Evolutionary conservation across 2,329 filamentous ascomycete species (phyloP).

Genomic region (Trichoderma arundinaceum): DNA sequence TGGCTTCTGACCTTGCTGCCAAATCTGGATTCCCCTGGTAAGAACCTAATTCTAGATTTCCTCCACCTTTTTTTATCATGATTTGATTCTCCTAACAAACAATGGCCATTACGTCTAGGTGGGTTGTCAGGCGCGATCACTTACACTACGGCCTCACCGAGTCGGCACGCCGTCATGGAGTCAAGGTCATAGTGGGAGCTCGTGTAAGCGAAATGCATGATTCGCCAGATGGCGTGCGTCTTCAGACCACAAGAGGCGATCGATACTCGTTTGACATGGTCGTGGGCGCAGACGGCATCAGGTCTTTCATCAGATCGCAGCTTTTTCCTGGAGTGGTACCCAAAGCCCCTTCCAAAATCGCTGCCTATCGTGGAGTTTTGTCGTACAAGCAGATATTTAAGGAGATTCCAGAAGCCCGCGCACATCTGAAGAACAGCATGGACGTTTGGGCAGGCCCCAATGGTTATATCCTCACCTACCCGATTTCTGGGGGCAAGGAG

Average conservation of each 20-base stretch:
- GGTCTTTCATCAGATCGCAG: not conserved
- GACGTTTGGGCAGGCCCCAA: slow-evolving; percentile 5
- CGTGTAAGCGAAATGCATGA: no score
- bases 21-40: no score
- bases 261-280: not conserved
- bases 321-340: not conserved
- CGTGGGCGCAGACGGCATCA: not conserved
- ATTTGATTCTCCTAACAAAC: no score
- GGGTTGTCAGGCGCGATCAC: no score
- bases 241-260: not conserved
- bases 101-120: no score
- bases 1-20: no score
- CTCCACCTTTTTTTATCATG: no score
- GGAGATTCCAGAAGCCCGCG: not conserved
- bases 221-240: no score
- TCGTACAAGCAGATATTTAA: not conserved
- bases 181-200: no score
- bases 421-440: not conserved
- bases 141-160: no score
- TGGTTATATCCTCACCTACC: slow-evolving; percentile 2
- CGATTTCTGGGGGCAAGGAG: slow-evolving; percentile 2
- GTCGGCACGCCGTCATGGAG: no score
- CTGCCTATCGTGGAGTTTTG: slow-evolving; percentile 4
- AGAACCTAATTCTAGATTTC: no score
- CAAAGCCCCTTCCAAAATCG: not conserved